A percentile compares a stretch with the other conserved stretches of the same genome.
Evolutionary conservation across 2,329 filamentous ascomycete genomes (phyloP).

Genomic region (Colletotrichum liaoningense): DNA sequence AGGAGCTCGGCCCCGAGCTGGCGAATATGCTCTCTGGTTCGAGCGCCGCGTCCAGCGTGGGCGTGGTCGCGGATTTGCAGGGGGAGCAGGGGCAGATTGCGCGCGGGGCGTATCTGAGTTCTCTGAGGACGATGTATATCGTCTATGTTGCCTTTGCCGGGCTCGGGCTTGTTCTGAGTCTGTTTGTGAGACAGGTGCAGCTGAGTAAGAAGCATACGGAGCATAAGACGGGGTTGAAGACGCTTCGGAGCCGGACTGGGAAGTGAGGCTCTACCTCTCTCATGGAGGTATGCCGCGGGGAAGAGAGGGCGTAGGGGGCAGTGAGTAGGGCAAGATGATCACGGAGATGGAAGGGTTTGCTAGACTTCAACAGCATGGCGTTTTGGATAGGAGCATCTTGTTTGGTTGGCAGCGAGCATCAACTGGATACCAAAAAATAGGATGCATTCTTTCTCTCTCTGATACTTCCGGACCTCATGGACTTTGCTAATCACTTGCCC

Average conservation of each 20-base stretch:
- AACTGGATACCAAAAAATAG: background rate
- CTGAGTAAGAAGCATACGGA: slow-evolving; percentile 67
- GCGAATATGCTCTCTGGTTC: slow-evolving; percentile 67
- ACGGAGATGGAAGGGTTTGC: background rate
- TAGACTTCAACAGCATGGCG: background rate
- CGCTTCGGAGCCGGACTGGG: slow-evolving; percentile 43
- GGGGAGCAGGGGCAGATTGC: slow-evolving; percentile 55
- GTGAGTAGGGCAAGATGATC: background rate
- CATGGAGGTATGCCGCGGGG: too few species aligned
- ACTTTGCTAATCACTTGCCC: background rate
- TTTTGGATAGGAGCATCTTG: background rate
- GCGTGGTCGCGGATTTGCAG: slow-evolving; percentile 64
- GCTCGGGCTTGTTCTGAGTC: slow-evolving; percentile 58
- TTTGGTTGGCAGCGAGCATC: background rate
- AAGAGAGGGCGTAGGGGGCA: background rate
- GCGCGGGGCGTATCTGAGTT: slow-evolving; percentile 59
- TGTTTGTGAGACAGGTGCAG: slow-evolving; percentile 60
- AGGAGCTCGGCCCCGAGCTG: slow-evolving; percentile 61
- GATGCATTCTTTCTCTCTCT: background rate
- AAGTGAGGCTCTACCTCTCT: background rate
- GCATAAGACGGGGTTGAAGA: slow-evolving; percentile 67
- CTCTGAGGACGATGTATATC: slow-evolving; percentile 67
- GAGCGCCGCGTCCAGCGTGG: slow-evolving; percentile 71
- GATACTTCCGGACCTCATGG: background rate
- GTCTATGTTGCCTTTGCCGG: slow-evolving; percentile 64